These are phyloP conservation scores for Uromyces viciae-fabae DNA, from an alignment of 1,284 basidiomycete species.

Conservation along the genomic window DNA sequence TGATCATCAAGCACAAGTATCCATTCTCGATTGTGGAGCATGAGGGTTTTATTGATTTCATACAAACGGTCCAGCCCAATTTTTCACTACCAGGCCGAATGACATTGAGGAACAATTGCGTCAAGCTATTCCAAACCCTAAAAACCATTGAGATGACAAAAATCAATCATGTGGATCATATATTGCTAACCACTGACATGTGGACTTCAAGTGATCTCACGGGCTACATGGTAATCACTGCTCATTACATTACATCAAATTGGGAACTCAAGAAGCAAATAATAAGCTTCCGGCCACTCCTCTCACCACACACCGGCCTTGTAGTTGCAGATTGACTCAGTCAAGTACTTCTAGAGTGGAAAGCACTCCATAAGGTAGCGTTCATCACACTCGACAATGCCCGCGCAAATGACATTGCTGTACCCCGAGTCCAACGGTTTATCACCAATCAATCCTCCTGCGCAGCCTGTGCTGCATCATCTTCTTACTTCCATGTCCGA, in stretches of 20 bases:
- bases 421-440: neutral
- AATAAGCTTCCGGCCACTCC: neutral
- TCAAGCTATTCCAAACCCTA: neutral
- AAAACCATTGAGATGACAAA: neutral
- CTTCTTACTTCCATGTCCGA: neutral
- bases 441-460: neutral
- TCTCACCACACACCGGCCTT: neutral
- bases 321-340: neutral
- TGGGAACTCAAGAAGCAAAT: neutral
- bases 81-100: neutral
- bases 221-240: neutral
- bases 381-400: constrained; percentile 1
- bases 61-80: neutral
- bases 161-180: neutral
- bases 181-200: neutral
- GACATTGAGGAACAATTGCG: neutral
- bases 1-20: neutral
- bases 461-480: neutral
- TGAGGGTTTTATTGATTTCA: neutral
- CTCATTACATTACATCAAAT: neutral
- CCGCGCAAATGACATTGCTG: neutral
- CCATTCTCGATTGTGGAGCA: neutral
- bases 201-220: neutral
- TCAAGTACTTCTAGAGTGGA: neutral
- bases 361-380: neutral